phyloP scores from a whole-genome alignment of 2,329 filamentous ascomycete genomes.

The Aspergillus ibericus region DNA sequence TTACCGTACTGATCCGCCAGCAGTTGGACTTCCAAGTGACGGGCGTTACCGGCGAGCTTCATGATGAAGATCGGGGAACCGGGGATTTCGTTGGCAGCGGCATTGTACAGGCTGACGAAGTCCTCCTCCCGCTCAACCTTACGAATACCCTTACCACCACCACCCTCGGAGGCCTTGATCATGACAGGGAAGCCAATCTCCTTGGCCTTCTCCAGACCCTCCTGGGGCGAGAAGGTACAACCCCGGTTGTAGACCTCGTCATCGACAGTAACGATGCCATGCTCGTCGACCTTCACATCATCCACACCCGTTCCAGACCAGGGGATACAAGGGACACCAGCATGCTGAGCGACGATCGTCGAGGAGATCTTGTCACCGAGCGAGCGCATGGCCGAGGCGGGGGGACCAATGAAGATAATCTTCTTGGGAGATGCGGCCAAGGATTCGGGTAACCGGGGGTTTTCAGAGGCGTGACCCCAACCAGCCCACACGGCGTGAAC shows the following conservation, averaged over 20 bases:
- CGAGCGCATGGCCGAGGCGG: conserved; percentile 97
- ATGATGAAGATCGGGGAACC: conserved; percentile 99
- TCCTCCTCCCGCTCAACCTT: conserved; percentile 84
- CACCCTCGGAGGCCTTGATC: conserved; percentile 99
- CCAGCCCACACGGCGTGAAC: conserved; percentile 99
- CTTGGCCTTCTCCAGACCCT: conserved; percentile 81
- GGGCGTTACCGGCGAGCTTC: conserved; percentile 95
- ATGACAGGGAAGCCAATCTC: conserved; percentile 98
- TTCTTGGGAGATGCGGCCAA: conserved; percentile 95
- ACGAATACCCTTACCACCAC: conserved; percentile 98
- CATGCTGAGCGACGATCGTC: conserved; percentile 97
- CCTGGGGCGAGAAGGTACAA: conserved; percentile 84
- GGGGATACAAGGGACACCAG: conserved; percentile 94
- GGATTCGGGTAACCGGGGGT: conserved; percentile 94
- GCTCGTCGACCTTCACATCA: conserved; percentile 71
- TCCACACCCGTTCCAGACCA: conserved; percentile 96
- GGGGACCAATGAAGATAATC: conserved; percentile 98
- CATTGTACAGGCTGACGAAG: conserved; percentile 87
- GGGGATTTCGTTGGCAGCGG: conserved; percentile 93
- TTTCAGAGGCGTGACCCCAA: conserved; percentile 98
- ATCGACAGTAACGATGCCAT: conserved; percentile 88
- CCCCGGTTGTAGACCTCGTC: conserved; percentile 85
- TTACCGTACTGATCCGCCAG: conserved; percentile 99
- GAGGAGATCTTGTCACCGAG: conserved; percentile 99
- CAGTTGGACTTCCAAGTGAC: conserved; percentile 96